Evolutionary conservation across 1,284 basidiomycete species (phyloP), one percentile per base, ranked within the genome.

Genomic region (Trichosporon sp.): DNA sequence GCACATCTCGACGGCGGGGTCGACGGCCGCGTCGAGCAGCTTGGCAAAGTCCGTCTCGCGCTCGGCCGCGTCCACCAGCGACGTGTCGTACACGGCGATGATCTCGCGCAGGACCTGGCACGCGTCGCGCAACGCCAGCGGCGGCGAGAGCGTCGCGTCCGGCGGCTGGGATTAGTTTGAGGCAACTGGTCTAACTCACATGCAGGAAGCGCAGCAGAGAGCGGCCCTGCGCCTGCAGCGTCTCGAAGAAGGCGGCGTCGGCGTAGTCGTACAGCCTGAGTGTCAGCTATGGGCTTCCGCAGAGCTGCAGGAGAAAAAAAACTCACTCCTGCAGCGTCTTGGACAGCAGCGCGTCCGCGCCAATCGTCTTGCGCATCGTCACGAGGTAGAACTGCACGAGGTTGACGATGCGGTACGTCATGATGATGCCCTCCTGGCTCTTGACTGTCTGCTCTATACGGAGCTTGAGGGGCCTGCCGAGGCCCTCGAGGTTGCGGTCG

Each of bases 341-440:
- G 2, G 90, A 91, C 68, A 98, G 84, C 32, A 91, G 75, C 0
- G 95, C 93, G 7, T 91, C 85, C 12, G 87, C 86, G 0, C 96
- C 95, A 64, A 98, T 90, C 0, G 95, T 98, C 70, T 92, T 87
- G 65, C 89, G 87, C 94, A 99, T 97, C 0, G 94, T 98, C 23
- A 92, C 82, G 78, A 90, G 86, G 81, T 98, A 99, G 80, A 98
- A 99, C 74, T 96, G 92, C 2, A 99, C 83, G n/a, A 98, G 85
- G 75, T 95, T 97, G 56, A 93, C 90, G 65, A 99, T 90, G 79
- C 92, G 92, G 84, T 96, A 98, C 0, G 91, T 88, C 65, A 91
- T 89, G 69, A 98, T 93, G 71, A 91, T 90, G 73, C 93, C 95
- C 80, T 98, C 95, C 80, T 98, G 95, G 4, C 90, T 91, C 64